Conservation (phyloP, 2,329 filamentous ascomycete genomes). For the Fusarium incarnatum region DNA sequence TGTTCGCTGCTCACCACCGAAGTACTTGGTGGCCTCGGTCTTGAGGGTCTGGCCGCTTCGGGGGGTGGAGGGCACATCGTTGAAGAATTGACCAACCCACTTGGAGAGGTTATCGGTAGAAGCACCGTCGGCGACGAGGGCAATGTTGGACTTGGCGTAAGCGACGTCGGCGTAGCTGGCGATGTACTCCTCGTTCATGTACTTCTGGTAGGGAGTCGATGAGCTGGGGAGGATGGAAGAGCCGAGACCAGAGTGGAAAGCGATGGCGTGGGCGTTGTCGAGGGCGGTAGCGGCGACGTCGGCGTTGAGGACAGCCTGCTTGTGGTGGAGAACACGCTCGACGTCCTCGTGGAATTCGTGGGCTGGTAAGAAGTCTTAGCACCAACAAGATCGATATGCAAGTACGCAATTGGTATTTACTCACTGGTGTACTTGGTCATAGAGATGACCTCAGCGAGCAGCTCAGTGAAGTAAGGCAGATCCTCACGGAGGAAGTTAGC, state of each 20-base stretch:
- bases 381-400: slow-evolving; percentile 3
- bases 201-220: slow-evolving; percentile 78
- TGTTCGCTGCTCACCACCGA: slow-evolving; percentile 93
- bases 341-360: slow-evolving; percentile 94
- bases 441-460: slow-evolving; percentile 90
- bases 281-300: slow-evolving; percentile 76
- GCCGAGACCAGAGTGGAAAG: slow-evolving; percentile 95
- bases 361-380: slow-evolving; percentile 62
- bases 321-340: slow-evolving; percentile 77
- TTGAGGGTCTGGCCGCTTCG: slow-evolving; percentile 65
- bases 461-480: slow-evolving; percentile 96
- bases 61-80: slow-evolving; percentile 69
- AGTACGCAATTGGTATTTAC: slow-evolving; percentile 45
- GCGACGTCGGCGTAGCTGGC: slow-evolving; percentile 80
- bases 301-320: slow-evolving; percentile 78
- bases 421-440: slow-evolving; percentile 86
- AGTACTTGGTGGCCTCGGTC: slow-evolving; percentile 82
- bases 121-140: slow-evolving; percentile 90
- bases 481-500: slow-evolving; percentile 96
- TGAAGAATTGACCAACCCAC: slow-evolving; percentile 96
- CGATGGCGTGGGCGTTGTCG: slow-evolving; percentile 85
- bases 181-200: slow-evolving; percentile 81
- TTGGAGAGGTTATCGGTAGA: slow-evolving; percentile 80
- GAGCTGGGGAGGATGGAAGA: slow-evolving; percentile 78
- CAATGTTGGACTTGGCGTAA: slow-evolving; percentile 91